These are phyloP conservation scores for Aegilops bicornis DNA, from an alignment of 176 grass and related monocot species.

Conservation along the genomic window DNA sequence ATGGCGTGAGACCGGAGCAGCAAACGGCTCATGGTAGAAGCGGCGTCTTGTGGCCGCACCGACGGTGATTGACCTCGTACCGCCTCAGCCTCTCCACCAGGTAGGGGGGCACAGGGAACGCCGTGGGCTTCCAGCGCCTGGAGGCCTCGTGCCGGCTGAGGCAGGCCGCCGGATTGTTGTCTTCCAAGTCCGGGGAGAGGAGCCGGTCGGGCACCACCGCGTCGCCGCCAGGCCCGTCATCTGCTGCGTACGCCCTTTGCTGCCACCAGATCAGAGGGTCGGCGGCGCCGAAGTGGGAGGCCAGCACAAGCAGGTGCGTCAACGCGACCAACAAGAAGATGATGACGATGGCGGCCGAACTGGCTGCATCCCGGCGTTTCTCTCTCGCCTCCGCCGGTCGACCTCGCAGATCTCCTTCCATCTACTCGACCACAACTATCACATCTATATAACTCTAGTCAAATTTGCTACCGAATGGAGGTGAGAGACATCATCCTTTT, in stretches of 20 bases:
- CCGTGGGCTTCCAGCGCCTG: slow-evolving; percentile 49
- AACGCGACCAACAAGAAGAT: background rate
- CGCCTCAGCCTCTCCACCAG: slow-evolving; percentile 45
- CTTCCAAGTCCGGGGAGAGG: slow-evolving; percentile 45
- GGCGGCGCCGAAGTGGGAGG: background rate
- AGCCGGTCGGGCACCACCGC: slow-evolving; percentile 39
- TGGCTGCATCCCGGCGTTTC: background rate
- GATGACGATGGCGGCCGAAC: background rate
- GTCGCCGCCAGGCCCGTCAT: background rate
- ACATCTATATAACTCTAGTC: background rate
- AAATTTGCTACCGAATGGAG: background rate
- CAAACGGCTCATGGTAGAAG: too few relatives aligned
- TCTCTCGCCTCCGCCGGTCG: background rate
- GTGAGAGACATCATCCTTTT: background rate
- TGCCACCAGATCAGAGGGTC: background rate
- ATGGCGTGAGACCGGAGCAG: slow-evolving; percentile 43
- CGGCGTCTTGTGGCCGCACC: too few relatives aligned
- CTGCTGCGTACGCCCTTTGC: background rate
- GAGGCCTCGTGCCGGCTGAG: slow-evolving; percentile 57
- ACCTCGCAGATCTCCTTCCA: background rate
- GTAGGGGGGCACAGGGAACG: slow-evolving; percentile 35
- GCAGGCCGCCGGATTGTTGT: slow-evolving; percentile 31
- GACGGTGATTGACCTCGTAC: slow-evolving; percentile 68
- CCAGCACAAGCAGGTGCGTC: background rate
- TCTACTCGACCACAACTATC: background rate